A percentile compares a stretch with the other conserved stretches of the same genome.
These are phyloP conservation scores for Phytophthora aleatoria DNA, from an alignment of 352 stramenopile genomes.

Conservation along the genomic window DNA sequence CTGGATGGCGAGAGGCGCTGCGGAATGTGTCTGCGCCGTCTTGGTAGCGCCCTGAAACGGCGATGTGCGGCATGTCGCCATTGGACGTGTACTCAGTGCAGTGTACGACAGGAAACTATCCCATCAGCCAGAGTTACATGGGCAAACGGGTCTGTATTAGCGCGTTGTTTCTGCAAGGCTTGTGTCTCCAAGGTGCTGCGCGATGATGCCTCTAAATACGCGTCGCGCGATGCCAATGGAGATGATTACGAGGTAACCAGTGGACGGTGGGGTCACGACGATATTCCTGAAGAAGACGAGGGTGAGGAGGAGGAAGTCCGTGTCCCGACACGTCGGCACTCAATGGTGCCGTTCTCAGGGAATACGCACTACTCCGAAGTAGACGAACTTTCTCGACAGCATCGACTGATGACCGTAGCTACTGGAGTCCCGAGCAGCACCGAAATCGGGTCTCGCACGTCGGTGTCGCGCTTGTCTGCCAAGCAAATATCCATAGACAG, in stretches of 20 bases:
- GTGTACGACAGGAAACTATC: slow-evolving; percentile 53
- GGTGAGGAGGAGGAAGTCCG: slow-evolving; percentile 27
- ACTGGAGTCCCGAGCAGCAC: slow-evolving; percentile 11
- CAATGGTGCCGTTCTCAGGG: slow-evolving; percentile 30
- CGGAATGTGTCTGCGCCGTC: slow-evolving; percentile 51
- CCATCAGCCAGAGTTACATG: slow-evolving; percentile 18
- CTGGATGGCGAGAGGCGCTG: slow-evolving; percentile 46
- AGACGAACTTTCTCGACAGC: slow-evolving; percentile 24
- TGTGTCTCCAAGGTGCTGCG: slow-evolving; percentile 58
- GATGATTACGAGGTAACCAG: slow-evolving; percentile 21
- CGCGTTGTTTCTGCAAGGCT: slow-evolving; percentile 65
- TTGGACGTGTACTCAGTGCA: slow-evolving; percentile 46
- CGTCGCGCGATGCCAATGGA: slow-evolving; percentile 42
- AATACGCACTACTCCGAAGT: slow-evolving; percentile 29
- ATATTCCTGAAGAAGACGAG: slow-evolving; percentile 39
- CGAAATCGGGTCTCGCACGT: slow-evolving; percentile 12
- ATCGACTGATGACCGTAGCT: slow-evolving; percentile 23
- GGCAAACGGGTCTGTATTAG: slow-evolving; percentile 10
- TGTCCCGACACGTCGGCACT: slow-evolving; percentile 25
- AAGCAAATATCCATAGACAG: slow-evolving; percentile 31
- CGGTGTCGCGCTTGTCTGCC: slow-evolving; percentile 18
- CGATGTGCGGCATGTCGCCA: slow-evolving; percentile 55
- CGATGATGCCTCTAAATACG: slow-evolving; percentile 57
- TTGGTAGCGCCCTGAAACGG: slow-evolving; percentile 40
- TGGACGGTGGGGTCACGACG: slow-evolving; percentile 45